A percentile compares a stretch with the other conserved stretches of the same genome.
These are phyloP conservation scores for Gossypium ekmanianum DNA, from an alignment of 345 rosid genomes.

Conservation along the genomic window DNA sequence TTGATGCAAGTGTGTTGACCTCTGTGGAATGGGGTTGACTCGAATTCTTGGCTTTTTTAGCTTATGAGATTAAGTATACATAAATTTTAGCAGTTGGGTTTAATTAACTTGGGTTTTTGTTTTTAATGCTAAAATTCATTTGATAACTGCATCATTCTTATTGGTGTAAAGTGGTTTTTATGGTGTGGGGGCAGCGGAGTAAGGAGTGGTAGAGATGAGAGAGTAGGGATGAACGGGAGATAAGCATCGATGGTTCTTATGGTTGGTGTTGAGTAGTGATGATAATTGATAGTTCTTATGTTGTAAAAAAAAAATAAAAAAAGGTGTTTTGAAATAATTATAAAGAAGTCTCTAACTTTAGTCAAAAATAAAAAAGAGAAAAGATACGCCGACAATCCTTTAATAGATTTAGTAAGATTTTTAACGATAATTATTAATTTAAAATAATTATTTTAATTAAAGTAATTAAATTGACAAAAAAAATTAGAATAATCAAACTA, in stretches of 20 bases:
- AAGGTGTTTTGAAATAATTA: too few relatives aligned
- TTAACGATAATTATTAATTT: fast-evolving
- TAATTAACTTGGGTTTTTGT: too few relatives aligned
- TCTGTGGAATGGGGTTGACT: background rate
- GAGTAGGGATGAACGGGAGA: too few relatives aligned
- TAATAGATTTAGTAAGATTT: fast-evolving
- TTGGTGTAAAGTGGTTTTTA: too few relatives aligned
- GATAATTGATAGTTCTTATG: fast-evolving
- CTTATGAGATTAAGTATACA: background rate
- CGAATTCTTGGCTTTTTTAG: background rate
- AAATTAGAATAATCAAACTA: too few relatives aligned
- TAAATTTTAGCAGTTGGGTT: background rate
- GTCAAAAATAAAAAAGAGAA: too few relatives aligned
- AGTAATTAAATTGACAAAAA: fast-evolving
- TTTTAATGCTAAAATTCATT: background rate
- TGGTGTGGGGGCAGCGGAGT: too few relatives aligned
- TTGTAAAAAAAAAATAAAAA: fast-evolving
- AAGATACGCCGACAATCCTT: fast-evolving
- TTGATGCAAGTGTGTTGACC: background rate
- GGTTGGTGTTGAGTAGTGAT: too few relatives aligned
- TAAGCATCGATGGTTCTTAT: too few relatives aligned
- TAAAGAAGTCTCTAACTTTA: fast-evolving
- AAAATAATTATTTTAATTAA: fast-evolving
- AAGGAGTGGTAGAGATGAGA: too few relatives aligned
- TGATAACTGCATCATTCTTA: too few relatives aligned